A percentile compares a stretch with the other conserved stretches of the same genome.
Conservation (phyloP, 805 yeast species). For the Naumovozyma dairenensis region DNA sequence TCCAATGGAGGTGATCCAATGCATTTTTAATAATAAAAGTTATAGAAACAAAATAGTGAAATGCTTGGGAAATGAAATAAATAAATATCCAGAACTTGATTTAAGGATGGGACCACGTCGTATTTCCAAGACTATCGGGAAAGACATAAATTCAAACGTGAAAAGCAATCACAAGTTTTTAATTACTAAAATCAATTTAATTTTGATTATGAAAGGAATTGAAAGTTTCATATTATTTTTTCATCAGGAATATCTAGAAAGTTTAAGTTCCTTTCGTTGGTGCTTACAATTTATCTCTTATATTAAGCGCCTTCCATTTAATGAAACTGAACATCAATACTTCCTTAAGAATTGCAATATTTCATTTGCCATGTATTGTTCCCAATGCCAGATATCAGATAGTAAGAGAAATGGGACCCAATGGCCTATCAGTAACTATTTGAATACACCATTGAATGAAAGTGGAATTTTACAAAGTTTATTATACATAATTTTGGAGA, state of each 20-base stretch:
- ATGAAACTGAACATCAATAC: not conserved
- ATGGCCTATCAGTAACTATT: not conserved
- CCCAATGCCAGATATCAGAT: constrained; percentile 9
- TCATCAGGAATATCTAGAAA: constrained; percentile 9
- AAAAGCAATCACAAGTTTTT: not conserved
- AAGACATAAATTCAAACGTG: constrained; percentile 1
- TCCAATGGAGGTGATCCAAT: not conserved
- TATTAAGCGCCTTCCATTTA: constrained; percentile 3
- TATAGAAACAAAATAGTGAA: not conserved
- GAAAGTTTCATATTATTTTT: constrained; percentile 7
- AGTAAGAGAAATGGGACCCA: constrained; percentile 1
- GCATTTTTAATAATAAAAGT: not conserved
- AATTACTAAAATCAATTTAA: constrained; percentile 4
- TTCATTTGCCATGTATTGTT: constrained; percentile 10
- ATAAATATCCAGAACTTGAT: constrained; percentile 15
- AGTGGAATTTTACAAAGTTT: constrained; percentile 10
- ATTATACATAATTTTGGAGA: constrained; percentile 8
- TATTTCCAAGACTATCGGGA: constrained; percentile 9
- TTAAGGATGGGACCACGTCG: constrained; percentile 13
- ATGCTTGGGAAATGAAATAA: constrained; percentile 7
- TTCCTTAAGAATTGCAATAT: constrained; percentile 10
- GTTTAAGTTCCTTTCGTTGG: constrained; percentile 15
- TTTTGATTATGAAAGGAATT: constrained; percentile 4
- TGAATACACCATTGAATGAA: constrained; percentile 4
- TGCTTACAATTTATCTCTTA: constrained; percentile 15